Evolutionary conservation across 768 basidiomycete genomes (phyloP).

Genomic region (Crassisporium funariophilum): DNA sequence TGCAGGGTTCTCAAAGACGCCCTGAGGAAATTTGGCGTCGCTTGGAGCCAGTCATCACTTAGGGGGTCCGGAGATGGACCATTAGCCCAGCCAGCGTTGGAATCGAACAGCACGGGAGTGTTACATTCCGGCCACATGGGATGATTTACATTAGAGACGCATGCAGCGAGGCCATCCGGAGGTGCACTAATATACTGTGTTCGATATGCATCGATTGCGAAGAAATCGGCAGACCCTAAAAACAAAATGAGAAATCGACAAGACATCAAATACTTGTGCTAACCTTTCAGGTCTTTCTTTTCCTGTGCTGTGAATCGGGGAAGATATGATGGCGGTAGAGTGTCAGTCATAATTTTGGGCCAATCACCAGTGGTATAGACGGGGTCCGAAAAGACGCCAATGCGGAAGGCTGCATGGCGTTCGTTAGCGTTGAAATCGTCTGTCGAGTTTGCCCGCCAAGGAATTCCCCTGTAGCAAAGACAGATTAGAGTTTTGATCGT

Average conservation of each 20-base stretch:
- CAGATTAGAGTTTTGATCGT: background rate
- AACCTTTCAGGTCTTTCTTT: constrained; percentile 43
- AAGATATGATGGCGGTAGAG: constrained; percentile 45
- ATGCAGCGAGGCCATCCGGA: constrained; percentile 44
- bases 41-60: constrained; percentile 42
- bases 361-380: constrained; percentile 54
- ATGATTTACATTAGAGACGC: constrained; percentile 43
- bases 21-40: constrained; percentile 43
- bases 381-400: constrained; percentile 53
- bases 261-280: constrained; percentile 4
- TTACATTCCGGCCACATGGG: constrained; percentile 57
- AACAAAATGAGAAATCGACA: background rate
- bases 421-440: constrained; percentile 48
- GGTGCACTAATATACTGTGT: constrained; percentile 44
- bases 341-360: constrained; percentile 52
- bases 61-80: constrained; percentile 47
- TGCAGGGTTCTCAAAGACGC: constrained; percentile 36
- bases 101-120: constrained; percentile 39
- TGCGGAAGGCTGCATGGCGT: constrained; percentile 51
- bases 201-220: constrained; percentile 51
- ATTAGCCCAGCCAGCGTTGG: constrained; percentile 45
- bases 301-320: constrained; percentile 51
- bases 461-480: constrained; percentile 37
- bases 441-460: constrained; percentile 46
- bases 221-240: constrained; percentile 53